Base-by-base conservation (phyloP, 2,329 filamentous ascomycete genomes). In the Diatrype stigma region DNA sequence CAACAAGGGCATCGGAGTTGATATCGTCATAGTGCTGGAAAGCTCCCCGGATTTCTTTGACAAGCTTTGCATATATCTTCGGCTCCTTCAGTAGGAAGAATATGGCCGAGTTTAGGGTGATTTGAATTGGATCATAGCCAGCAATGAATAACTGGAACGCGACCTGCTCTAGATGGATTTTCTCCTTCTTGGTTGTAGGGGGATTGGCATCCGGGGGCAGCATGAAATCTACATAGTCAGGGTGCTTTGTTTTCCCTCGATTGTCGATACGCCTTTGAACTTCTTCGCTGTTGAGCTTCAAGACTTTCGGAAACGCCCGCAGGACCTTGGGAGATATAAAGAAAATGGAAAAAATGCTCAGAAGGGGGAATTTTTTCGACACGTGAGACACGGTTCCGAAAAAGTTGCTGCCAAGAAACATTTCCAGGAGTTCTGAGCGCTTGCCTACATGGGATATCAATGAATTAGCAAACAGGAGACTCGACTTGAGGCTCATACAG, bases 141-240 rank as follows among this genome's bases (percentile, higher is more conserved):
- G 57, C 52, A 12, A 60, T 49, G 45, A 58, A 53, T 21, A 60
- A 21, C 51, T 61, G 57, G 14, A 48, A 37, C 2, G 57, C 50
- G 2, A 59, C 52, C 17, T 57, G 48, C 30, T 56, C 54, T 3
- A 60, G 19, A 26, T 58, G 54, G 16, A 48, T 23, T 19, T 56
- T 52, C 30, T 57, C 34, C 26, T 58, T 53, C 42, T 52, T 54
- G 26, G 42, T 49, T 2, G 22, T 50, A 3, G 56, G 51, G 1
- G 38, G 22, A 6, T 53, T 47, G 2, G 32, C 40, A 16, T 52
- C 46, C 8, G 45, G 19, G 1, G 57, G 54, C 4, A 59, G 21
- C 37, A 58, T 51, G 26, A 56, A 50, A 11, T 63, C 59, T 21
- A 60, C 38, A n/a, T 54, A 61, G 46, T 60, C 59, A 2, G 48